Evolutionary conservation across 768 basidiomycete species (phyloP), one percentile per base, ranked within the genome.

Genomic region (Pleurotus cornucopiae): DNA sequence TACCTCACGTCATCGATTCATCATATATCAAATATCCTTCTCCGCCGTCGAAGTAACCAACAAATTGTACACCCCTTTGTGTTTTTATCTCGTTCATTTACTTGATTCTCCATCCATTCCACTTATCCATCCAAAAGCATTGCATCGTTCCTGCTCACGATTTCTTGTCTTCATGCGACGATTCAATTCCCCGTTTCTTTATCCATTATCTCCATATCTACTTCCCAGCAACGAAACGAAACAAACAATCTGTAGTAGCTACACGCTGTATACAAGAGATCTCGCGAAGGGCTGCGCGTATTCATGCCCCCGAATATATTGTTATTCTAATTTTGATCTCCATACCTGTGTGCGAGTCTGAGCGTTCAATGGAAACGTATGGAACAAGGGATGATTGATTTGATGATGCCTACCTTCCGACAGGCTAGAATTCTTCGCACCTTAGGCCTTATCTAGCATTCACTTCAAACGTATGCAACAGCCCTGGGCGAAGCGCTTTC

Each of bases 251-350:
- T 53, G 51, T 53, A 53, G 51, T 53, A 53, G 39, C 51, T 39
- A 53, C 39, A 16, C n/a, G 51, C 51, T 53, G 51, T 53, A 53
- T 53, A 53, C 51, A 53, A 53, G 51, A 39, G 37, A 30, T 21
- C 30, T 41, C 51, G 51, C 51, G 51, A 53, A 53, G 51, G 51
- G 51, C 34, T 40, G 38, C 51, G 51, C 51, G 51, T 53, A 41
- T 23, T 53, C 51, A 41, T 41, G 51, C 51, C 51, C 51, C 51
- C 37, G 39, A 53, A 53, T 53, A 53, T 53, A 53, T 53, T 43
- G 41, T 53, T 53, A 20, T 34, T 39, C 16, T 53, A 40, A 53
- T 53, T 53, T 49, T 30, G 20, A 34, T 49, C n/a, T 20, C 48
- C 20, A 51, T 18, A 7, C 16, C 14, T 51, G 16, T 51, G 6